Evolutionary conservation across 805 yeast genomes (phyloP).

Genomic region (Pichia eremophila): DNA sequence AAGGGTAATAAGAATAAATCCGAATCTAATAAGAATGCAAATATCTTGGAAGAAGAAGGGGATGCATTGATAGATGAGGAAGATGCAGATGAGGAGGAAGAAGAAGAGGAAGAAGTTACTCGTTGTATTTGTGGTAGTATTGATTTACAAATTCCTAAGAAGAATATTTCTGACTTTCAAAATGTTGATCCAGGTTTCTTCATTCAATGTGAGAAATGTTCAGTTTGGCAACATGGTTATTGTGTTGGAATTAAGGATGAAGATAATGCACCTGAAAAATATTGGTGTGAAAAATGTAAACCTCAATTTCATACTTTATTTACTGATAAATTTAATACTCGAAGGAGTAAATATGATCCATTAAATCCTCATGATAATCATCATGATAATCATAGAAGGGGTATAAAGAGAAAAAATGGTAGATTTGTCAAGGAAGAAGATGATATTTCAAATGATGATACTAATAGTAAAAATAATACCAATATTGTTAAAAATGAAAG

Average conservation of each 20-base stretch:
- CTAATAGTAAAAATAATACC: neutral
- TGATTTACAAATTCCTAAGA: conserved; percentile 29
- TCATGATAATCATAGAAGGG: neutral
- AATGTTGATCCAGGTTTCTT: conserved; percentile 48
- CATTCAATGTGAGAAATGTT: conserved; percentile 83
- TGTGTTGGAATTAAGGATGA: conserved; percentile 81
- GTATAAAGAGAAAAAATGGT: conserved; percentile 18
- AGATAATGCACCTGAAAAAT: conserved; percentile 79
- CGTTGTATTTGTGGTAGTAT: conserved; percentile 48
- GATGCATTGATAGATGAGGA: conserved; percentile 17
- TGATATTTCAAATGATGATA: conserved; percentile 6
- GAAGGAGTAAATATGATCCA: conserved; percentile 42
- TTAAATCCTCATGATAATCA: conserved; percentile 13
- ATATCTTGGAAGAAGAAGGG: conserved; percentile 4
- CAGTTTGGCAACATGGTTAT: conserved; percentile 96
- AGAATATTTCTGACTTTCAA: conserved; percentile 28
- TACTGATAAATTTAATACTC: conserved; percentile 36
- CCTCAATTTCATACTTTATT: conserved; percentile 69
- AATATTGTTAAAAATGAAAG: neutral
- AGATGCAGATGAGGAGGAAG: conserved; percentile 12
- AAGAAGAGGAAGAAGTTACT: conserved; percentile 34
- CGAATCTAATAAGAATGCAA: neutral
- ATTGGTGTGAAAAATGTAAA: conserved; percentile 88
- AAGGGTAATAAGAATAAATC: no score
- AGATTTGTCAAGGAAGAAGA: conserved; percentile 14